phyloP scores from a whole-genome alignment of 306 rosid genomes.

The Prunus dulcis region DNA sequence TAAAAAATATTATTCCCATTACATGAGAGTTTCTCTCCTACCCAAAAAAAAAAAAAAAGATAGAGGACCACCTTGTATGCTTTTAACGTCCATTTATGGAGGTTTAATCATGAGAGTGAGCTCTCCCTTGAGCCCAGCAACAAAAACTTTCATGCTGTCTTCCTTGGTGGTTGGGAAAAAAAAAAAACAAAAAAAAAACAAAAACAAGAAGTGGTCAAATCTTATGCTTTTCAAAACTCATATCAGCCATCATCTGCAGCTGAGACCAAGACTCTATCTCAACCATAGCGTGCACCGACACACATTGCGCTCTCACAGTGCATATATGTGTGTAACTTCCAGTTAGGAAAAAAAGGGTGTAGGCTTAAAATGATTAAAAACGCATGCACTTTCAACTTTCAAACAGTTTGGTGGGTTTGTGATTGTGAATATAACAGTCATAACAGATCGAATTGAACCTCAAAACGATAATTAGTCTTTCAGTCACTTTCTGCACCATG shows the following conservation, averaged over 20 bases:
- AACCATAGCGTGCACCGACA: background rate
- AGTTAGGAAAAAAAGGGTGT: background rate
- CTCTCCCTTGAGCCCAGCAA: slow-evolving; percentile 31
- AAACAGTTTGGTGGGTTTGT: slow-evolving; percentile 10
- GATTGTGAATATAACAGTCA: slow-evolving; percentile 9
- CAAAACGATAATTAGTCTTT: slow-evolving; percentile 2
- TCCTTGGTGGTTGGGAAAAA: slow-evolving; percentile 13
- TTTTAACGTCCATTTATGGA: background rate
- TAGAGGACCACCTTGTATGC: too few species aligned
- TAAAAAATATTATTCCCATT: too few species aligned
- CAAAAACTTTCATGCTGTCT: slow-evolving; percentile 27
- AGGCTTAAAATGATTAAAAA: slow-evolving; percentile 15
- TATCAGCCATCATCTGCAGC: too few species aligned
- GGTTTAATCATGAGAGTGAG: background rate
- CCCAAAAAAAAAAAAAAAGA: too few species aligned
- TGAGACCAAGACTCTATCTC: too few species aligned
- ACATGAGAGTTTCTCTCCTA: too few species aligned
- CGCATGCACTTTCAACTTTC: slow-evolving; percentile 26
- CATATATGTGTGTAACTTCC: background rate
- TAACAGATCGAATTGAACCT: background rate
- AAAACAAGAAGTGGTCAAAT: slow-evolving; percentile 13
- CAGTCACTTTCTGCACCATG: slow-evolving; percentile 5
- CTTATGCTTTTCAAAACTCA: background rate
- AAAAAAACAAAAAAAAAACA: background rate
- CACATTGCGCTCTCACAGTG: background rate